Evolutionary conservation across 129 eudicot species (phyloP), one percentile per base, ranked within the genome.

Genomic region (Sambucus nigra): DNA sequence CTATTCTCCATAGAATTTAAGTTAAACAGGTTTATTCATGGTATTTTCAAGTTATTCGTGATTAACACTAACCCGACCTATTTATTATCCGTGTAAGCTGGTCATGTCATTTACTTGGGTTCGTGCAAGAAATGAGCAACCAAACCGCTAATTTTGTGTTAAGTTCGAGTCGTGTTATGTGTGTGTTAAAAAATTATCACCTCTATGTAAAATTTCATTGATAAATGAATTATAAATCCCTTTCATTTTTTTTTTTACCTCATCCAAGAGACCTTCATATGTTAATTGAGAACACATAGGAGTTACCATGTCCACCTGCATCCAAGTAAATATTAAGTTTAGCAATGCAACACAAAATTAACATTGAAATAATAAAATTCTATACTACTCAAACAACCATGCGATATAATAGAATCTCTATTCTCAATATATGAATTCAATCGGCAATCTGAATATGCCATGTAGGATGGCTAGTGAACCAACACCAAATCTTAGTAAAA

Each of bases 291-390:
- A 52, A 50, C 87, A 82, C 99, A 92, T 92, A 24, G 99, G 99
- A 73, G 99, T 92, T 24, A 92, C 77, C 99, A 92, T 92, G 74
- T 92, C 99, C 65, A 86, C 76, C 95, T 91, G 89, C 77, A 79
- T 63, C 39, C 52, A 68, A 67, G 53, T 51, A 53, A 55, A 59
- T 32, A 45, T 19, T 64, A 60, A 16, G 58, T 55, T 18, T 32
- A n/a, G 47, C 0, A 24, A 41, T 41, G 23, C 32, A 57, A 57
- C 9, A 12, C 8, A 7, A 12, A 12, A 35, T 35, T 35, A 12
- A 35, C 42, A 35, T 35, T 12, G 42, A 35, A 35, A 35, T 35
- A 15, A 35, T 7, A 1, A 8, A 7, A 15, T 35, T 8, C 42
- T 35, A 7, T 15, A 2, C 42, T 35, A 35, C 42, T 2, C 42